phyloP scores from a whole-genome alignment of 176 grass and related monocot genomes.

The Urochloa ruziziensis region DNA sequence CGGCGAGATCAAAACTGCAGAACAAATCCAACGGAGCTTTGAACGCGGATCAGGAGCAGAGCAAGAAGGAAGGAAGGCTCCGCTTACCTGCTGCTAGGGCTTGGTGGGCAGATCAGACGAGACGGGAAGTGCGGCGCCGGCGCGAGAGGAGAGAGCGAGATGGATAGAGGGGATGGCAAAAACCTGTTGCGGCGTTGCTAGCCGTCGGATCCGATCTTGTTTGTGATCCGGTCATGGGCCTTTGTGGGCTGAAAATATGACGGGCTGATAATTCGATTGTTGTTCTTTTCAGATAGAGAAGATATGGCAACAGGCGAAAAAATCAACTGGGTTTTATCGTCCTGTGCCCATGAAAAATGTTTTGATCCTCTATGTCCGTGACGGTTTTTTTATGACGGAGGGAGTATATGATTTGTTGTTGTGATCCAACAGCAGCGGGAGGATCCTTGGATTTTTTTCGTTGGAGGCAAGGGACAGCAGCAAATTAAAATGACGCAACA shows the following conservation, averaged over 20 bases:
- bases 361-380: no score
- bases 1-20: neutral
- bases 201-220: neutral
- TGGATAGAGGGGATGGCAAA: no score
- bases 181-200: neutral
- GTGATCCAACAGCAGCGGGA: no score
- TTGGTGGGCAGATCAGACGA: neutral
- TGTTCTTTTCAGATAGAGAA: no score
- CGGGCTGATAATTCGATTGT: neutral
- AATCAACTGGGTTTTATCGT: no score
- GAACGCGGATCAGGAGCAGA: neutral
- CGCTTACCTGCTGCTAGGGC: conserved; percentile 5
- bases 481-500: no score
- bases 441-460: no score
- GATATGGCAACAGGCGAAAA: no score
- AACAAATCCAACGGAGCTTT: neutral
- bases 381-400: no score
- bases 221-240: neutral
- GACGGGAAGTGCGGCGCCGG: neutral
- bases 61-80: neutral
- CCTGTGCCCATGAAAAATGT: no score
- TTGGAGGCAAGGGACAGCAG: no score
- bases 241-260: neutral
- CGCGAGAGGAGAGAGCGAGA: neutral
- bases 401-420: no score